Evolutionary conservation across 2,329 filamentous ascomycete species (phyloP), one percentile per base, ranked within the genome.

Genomic region (Blastomyces percursus): DNA sequence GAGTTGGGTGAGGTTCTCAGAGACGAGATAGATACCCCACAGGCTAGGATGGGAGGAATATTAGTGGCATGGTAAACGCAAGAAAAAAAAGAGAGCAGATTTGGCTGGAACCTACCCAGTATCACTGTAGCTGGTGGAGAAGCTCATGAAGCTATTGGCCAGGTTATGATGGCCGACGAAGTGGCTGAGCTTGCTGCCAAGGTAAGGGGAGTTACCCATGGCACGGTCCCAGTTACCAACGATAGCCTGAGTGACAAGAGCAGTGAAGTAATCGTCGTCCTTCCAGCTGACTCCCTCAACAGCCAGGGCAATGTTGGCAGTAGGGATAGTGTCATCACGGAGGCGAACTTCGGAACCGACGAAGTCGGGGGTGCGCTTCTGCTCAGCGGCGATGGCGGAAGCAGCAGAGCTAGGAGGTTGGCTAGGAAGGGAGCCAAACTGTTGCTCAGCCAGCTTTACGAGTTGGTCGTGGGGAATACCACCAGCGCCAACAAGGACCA

Each of bases 101-200:
- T 42, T n/a, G 16, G 52, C n/a, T 21, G 32, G 52, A 60, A 76
- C 87, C 79, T 85, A 96, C 91, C 92, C 94, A 76, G 94, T 99
- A 78, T 99, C 94, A 75, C 92, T 97, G 82, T 99, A 99, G 84
- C 91, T 96, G 69, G 94, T 99, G 69, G 92, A 96, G 82, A 99
- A 99, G 82, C 90, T 96, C 95, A 99, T 99, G 85, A 96, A 99
- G 86, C 92, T 96, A 83, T 96, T 99, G 78, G 94, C 94, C 66
- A 99, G 85, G 77, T 92, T 88, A 81, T 97, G 86, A 80, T 96
- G 87, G 84, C 95, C 90, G 70, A 99, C 88, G 73, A 94, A 91
- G 68, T 88, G 87, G 82, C 91, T 96, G 72, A 99, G 90, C 85
- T 95, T 96, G 89, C 91, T 96, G 72, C 95, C 94, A 75, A 96